Evolutionary conservation across 129 eudicot genomes (phyloP), one percentile per base, ranked within the genome.

Genomic region (carrot (Daucus carota)): DNA sequence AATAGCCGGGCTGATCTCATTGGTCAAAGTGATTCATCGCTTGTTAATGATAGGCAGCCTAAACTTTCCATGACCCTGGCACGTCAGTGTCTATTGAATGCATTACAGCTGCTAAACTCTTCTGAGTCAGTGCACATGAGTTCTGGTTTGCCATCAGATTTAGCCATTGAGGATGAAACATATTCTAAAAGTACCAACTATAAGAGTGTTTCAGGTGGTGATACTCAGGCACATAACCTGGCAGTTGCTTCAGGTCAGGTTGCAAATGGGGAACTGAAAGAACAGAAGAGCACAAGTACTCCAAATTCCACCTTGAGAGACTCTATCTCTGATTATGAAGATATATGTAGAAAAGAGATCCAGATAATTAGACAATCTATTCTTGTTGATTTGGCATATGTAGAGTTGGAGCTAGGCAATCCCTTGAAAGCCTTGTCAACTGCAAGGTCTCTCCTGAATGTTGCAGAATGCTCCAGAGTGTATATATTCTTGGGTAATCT

Each of bases 371-470:
- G 75, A 83, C 93, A 87, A 80, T 92, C 93, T 17, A 60, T 84
- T 60, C 90, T 94, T 46, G 93, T 91, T 70, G 93, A 94, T 68
- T 74, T 94, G 89, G 93, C 98, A 1, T 91, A 75, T 57, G 96
- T 91, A 46, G 90, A 94, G 85, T 81, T 94, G 88, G 93, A 85
- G 66, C 73, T 91, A 41, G 96, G 90, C 48, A 85, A 94, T 81
- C 86, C 96, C 14, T 80, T 83, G 72, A 82, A 80, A 80, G 97
- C 97, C 11, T 86, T 94, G 65, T 81, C 86, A 42, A 75, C 84
- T 28, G 96, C 97, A 28, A 84, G 83, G 59, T 78, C 97, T 85
- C 93, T 94, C 24, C 70, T 94, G 78, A 78, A 79, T 70, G 82
- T 89, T 79, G 89, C 88, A 0, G 93, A 86, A 73, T 87, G 92